A percentile compares a stretch with the other conserved stretches of the same genome.
Evolutionary conservation across 768 basidiomycete genomes (phyloP).

Genomic region (Pleurotus citrinopileatus): DNA sequence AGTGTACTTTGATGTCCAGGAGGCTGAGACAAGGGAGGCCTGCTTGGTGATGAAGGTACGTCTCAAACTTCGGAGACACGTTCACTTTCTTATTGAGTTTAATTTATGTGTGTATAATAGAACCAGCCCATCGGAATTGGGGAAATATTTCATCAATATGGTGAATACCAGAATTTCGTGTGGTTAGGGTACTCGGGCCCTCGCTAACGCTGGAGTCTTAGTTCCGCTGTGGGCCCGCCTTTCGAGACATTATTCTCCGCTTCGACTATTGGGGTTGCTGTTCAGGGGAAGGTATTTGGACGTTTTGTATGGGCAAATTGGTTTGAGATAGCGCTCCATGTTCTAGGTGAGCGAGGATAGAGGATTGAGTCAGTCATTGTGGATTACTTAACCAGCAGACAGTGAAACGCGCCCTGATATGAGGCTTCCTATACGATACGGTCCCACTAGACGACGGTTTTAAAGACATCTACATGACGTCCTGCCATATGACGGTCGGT

Average conservation of each 20-base stretch:
- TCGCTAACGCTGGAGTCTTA: conserved; percentile 20
- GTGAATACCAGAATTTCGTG: conserved; percentile 27
- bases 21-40: conserved; percentile 18
- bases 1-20: conserved; percentile 28
- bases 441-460: too few species aligned
- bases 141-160: conserved; percentile 57
- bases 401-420: too few species aligned
- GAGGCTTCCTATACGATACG: too few species aligned
- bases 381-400: too few species aligned
- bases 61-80: conserved; percentile 4
- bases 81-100: not conserved
- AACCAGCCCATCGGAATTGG: conserved; percentile 51
- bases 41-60: conserved; percentile 32
- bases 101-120: conserved; percentile 25
- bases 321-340: too few species aligned
- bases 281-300: conserved; percentile 46
- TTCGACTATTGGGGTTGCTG: conserved; percentile 48
- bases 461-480: too few species aligned
- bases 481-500: too few species aligned
- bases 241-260: conserved; percentile 54
- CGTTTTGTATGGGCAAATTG: too few species aligned
- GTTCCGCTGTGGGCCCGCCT: conserved; percentile 49
- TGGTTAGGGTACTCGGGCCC: conserved; percentile 1
- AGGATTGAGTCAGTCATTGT: too few species aligned
- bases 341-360: too few species aligned